Conservation (phyloP, 2,329 filamentous ascomycete species). For the Aspergillus amoenus region DNA sequence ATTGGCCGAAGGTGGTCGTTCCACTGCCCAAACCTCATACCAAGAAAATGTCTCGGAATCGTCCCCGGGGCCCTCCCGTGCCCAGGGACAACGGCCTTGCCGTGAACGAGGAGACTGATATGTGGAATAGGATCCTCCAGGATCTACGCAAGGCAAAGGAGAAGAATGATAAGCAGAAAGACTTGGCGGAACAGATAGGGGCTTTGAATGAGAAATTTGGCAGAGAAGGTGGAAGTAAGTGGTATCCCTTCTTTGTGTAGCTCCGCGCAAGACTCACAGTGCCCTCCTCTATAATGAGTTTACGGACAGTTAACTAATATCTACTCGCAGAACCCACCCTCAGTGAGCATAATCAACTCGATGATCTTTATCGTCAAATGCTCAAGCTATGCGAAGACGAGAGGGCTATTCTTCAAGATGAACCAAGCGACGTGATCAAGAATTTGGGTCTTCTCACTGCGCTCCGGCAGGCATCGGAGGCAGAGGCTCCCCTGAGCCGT, state of each 20-base stretch:
- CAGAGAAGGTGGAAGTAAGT: slow-evolving; percentile 44
- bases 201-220: slow-evolving; percentile 46
- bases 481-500: slow-evolving; percentile 42
- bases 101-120: slow-evolving; percentile 45
- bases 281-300: neutral
- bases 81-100: slow-evolving; percentile 45
- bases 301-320: slow-evolving; percentile 14
- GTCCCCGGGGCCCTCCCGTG: slow-evolving; percentile 36
- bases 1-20: slow-evolving; percentile 4
- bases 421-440: slow-evolving; percentile 52
- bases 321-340: slow-evolving; percentile 34
- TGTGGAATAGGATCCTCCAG: slow-evolving; percentile 46
- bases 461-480: slow-evolving; percentile 49
- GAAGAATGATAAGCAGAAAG: slow-evolving; percentile 44
- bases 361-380: slow-evolving; percentile 47
- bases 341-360: slow-evolving; percentile 44
- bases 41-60: slow-evolving; percentile 42
- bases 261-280: neutral
- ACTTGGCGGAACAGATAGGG: slow-evolving; percentile 41
- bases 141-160: slow-evolving; percentile 45
- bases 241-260: neutral
- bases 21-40: slow-evolving; percentile 2
- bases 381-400: slow-evolving; percentile 50
- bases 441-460: slow-evolving; percentile 50
- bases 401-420: slow-evolving; percentile 47